phyloP scores from a whole-genome alignment of 1,284 basidiomycete genomes.

The Cronartium quercuum region DNA sequence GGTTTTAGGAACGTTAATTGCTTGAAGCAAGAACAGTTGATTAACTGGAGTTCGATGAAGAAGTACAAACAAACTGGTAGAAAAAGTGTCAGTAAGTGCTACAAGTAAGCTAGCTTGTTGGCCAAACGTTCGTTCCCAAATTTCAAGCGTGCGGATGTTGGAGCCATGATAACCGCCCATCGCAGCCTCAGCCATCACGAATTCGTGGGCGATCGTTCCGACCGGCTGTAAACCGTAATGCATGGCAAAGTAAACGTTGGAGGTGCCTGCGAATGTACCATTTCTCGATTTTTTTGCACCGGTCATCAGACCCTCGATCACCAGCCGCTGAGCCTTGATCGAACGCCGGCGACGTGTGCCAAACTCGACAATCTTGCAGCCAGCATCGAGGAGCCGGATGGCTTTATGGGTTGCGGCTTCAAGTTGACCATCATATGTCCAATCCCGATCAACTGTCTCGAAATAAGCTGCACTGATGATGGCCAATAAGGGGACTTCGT shows the following conservation, averaged over 20 bases:
- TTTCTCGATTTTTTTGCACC: conserved; percentile 47
- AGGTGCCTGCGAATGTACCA: conserved; percentile 69
- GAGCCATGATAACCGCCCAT: conserved; percentile 69
- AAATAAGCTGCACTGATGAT: conserved; percentile 75
- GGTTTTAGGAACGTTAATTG: neutral
- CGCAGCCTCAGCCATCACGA: conserved; percentile 63
- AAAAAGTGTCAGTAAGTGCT: conserved; percentile 88
- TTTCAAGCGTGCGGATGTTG: conserved; percentile 65
- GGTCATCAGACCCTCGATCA: conserved; percentile 64
- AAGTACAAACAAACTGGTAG: conserved; percentile 55
- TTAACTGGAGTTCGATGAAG: neutral
- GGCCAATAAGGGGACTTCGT: conserved; percentile 93
- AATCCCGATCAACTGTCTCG: conserved; percentile 59
- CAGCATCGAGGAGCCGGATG: conserved; percentile 59
- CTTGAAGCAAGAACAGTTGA: neutral
- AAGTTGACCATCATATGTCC: conserved; percentile 74
- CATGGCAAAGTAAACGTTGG: conserved; percentile 77
- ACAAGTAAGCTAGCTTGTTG: conserved; percentile 54
- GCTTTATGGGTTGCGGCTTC: conserved; percentile 67
- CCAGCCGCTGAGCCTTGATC: conserved; percentile 69
- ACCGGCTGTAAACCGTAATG: conserved; percentile 64
- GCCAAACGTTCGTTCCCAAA: conserved; percentile 64
- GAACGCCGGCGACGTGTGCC: conserved; percentile 83
- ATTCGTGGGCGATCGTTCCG: conserved; percentile 83
- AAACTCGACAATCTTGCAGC: conserved; percentile 80